Evolutionary conservation across 306 rosid species (phyloP).

Genomic region (Fragaria iinumae): DNA sequence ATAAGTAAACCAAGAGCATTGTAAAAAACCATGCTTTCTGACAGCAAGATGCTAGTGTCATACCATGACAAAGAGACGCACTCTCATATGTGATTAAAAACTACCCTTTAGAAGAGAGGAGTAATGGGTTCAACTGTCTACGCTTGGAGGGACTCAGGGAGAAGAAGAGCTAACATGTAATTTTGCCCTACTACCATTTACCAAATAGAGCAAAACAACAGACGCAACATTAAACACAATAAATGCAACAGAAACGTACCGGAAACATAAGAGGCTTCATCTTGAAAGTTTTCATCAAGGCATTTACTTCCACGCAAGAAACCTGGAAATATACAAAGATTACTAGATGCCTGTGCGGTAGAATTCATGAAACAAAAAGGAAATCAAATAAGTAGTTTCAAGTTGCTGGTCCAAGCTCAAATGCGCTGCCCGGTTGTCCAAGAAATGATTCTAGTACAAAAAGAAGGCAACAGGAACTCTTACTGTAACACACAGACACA

Average conservation of each 20-base stretch:
- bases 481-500: background rate
- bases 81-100: background rate
- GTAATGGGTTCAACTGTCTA: conserved; percentile 4
- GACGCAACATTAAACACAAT: conserved; percentile 8
- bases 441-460: background rate
- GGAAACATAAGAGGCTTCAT: conserved; percentile 83
- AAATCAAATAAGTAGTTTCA: background rate
- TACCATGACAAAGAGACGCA: background rate
- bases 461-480: background rate
- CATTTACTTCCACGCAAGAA: conserved; percentile 85
- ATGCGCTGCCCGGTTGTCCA: conserved; percentile 4
- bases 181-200: background rate
- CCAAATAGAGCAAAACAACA: background rate
- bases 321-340: conserved; percentile 60
- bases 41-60: background rate
- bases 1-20: conserved; percentile 1
- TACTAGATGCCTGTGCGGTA: conserved; percentile 15
- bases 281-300: conserved; percentile 90
- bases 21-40: background rate
- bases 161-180: background rate
- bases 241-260: conserved; percentile 43
- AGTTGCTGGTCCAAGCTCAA: conserved; percentile 15
- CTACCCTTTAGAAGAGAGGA: background rate
- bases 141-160: conserved; percentile 4
- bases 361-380: background rate